A percentile compares a stretch with the other conserved stretches of the same genome.
Conservation (phyloP, 768 basidiomycete genomes). For the Agrocybe pediades region DNA sequence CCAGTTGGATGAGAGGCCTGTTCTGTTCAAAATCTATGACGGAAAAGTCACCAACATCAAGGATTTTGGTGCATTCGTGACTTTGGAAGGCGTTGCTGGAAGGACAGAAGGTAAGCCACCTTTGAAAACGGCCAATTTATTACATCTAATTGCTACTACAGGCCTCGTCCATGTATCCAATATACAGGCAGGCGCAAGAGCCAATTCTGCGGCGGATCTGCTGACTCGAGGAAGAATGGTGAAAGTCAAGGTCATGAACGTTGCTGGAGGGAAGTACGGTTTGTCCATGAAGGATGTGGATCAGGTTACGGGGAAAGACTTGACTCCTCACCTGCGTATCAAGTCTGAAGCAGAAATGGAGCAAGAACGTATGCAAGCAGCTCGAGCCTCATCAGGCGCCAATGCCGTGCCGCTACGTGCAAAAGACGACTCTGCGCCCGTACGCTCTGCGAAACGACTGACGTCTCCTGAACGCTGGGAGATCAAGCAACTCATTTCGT, state of each 20-base stretch:
- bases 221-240: conserved; percentile 83
- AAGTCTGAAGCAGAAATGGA: conserved; percentile 93
- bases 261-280: conserved; percentile 77
- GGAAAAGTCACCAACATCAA: conserved; percentile 85
- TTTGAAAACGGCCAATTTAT: neutral
- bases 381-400: conserved; percentile 74
- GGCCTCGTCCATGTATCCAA: conserved; percentile 98
- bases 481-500: conserved; percentile 97
- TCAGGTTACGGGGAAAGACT: conserved; percentile 84
- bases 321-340: conserved; percentile 93
- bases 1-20: conserved; percentile 74
- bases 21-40: conserved; percentile 93
- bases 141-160: conserved; percentile 27
- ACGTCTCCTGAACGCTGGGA: conserved; percentile 99
- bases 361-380: conserved; percentile 67
- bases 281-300: conserved; percentile 99
- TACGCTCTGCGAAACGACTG: conserved; percentile 83
- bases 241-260: conserved; percentile 96
- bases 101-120: conserved; percentile 78
- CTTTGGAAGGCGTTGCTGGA: conserved; percentile 83
- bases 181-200: conserved; percentile 83
- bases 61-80: conserved; percentile 96
- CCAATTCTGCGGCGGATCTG: conserved; percentile 85
- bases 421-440: conserved; percentile 45
- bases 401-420: conserved; percentile 82